phyloP scores from a whole-genome alignment of 352 stramenopile species.

The Aphanomyces astaci region DNA sequence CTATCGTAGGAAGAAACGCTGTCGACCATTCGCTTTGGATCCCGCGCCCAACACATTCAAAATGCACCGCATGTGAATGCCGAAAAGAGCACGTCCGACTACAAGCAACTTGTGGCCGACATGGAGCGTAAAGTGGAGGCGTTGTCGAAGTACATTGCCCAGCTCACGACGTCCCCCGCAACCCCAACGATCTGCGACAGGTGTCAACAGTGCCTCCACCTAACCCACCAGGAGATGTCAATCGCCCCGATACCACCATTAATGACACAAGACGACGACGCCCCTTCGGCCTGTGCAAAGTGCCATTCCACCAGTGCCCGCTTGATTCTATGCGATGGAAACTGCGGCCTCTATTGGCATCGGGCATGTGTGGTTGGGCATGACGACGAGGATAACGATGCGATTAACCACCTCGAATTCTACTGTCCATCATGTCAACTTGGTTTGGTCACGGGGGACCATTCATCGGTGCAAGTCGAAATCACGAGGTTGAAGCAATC shows the following conservation, averaged over 20 bases:
- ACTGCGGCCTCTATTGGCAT: conserved; percentile 21
- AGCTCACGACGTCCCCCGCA: not conserved
- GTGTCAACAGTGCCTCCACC: not conserved
- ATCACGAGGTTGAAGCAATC: conserved; percentile 37
- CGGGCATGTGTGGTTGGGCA: not conserved
- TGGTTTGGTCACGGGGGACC: conserved; percentile 23
- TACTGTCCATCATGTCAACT: conserved; percentile 1
- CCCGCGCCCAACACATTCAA: conserved; percentile 16
- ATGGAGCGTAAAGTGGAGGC: conserved; percentile 55
- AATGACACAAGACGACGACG: conserved; percentile 6
- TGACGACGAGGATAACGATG: not conserved
- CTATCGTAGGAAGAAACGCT: conserved; percentile 23
- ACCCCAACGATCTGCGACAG: not conserved
- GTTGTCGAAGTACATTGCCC: conserved; percentile 43
- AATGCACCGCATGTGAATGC: conserved; percentile 21
- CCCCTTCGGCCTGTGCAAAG: not conserved
- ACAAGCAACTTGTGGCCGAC: conserved; percentile 33
- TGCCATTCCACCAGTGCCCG: not conserved
- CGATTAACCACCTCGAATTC: conserved; percentile 9
- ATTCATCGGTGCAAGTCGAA: conserved; percentile 42
- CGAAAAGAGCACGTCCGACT: conserved; percentile 22
- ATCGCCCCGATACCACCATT: not conserved
- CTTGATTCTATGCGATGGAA: conserved; percentile 21
- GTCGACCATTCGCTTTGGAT: conserved; percentile 23
- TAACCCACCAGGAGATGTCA: not conserved